Base-by-base conservation (phyloP, 139 green algal species). In the Zygnema cylindricum region DNA sequence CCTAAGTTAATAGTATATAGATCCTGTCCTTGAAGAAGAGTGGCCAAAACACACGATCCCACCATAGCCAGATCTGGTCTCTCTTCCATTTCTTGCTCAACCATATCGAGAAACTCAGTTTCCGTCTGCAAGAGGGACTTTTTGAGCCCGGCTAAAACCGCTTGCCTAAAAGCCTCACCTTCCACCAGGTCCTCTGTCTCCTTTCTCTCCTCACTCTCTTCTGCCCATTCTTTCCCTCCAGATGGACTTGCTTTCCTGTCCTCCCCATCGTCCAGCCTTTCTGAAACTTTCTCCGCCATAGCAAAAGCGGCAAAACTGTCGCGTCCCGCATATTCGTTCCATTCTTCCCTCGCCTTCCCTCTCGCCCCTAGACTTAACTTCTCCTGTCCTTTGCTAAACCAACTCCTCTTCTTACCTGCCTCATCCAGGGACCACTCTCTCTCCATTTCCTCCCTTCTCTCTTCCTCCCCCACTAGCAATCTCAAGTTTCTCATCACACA, bases 31-130 rank as follows among this genome's bases (percentile, higher is more conserved):
- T 89, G 84, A 36, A 89, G 32, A 23, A 89, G 84, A 25, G 63
- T 16, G 33, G 35, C 75, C 16, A 89, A 69, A 36, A 89, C 84
- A 69, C 84, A 89, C 30, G 69, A 85, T 25, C 84, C 84, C 69
- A 89, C 84, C 84, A 89, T 89, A 35, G 69, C 84, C 16, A 89
- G 55, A 69, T 89, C 84, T 0, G 73, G 84, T 1, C 84, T 75
- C 33, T 89, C 84, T n/a, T 89, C 84, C 84, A 89, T 87, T 40
- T 89, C 84, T 35, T 33, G 75, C 55, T 89, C 84, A 54, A 89
- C 84, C 84, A 32, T 87, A 54, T 76, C 39, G 33, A 89, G 32
- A 76, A 89, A 89, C 30, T 89, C 84, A 11, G 25, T 21, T 39
- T 89, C 84, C 22, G 55, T 89, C 30, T 63, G 39, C 84, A 69